These are phyloP conservation scores for Sphaceloma murrayae DNA, from an alignment of 2,329 filamentous ascomycete genomes.

Conservation along the genomic window DNA sequence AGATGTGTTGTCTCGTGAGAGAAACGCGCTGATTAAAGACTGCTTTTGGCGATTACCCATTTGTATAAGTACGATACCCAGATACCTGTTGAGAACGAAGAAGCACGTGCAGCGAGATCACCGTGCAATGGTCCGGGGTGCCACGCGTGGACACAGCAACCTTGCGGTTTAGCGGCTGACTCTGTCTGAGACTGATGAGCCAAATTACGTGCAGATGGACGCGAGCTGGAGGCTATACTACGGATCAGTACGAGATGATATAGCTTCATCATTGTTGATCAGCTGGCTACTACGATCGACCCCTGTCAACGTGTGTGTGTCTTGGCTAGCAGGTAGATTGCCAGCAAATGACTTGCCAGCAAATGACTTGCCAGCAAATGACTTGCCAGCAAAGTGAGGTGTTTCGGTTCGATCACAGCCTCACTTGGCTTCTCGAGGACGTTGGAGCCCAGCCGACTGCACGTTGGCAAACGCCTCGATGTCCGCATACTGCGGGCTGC, in stretches of 20 bases:
- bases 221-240: background rate
- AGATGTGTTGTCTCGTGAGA: constrained; percentile 23
- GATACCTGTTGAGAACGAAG: too few relatives aligned
- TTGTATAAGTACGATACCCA: too few relatives aligned
- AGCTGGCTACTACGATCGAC: too few relatives aligned
- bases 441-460: background rate
- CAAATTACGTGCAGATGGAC: constrained; percentile 4
- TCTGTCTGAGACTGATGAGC: background rate
- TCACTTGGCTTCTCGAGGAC: constrained; percentile 5
- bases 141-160: background rate
- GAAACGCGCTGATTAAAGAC: background rate
- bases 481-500: too few relatives aligned
- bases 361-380: too few relatives aligned
- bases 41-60: too few relatives aligned
- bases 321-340: too few relatives aligned
- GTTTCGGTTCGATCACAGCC: constrained; percentile 9
- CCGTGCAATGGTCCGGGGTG: background rate
- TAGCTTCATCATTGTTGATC: background rate
- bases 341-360: too few relatives aligned
- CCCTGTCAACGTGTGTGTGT: too few relatives aligned
- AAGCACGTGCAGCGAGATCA: too few relatives aligned
- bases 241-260: too few relatives aligned
- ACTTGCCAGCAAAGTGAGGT: too few relatives aligned
- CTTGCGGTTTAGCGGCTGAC: background rate
- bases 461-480: background rate